phyloP scores from a whole-genome alignment of 331 rosid genomes.

The Rosa hybrid region DNA sequence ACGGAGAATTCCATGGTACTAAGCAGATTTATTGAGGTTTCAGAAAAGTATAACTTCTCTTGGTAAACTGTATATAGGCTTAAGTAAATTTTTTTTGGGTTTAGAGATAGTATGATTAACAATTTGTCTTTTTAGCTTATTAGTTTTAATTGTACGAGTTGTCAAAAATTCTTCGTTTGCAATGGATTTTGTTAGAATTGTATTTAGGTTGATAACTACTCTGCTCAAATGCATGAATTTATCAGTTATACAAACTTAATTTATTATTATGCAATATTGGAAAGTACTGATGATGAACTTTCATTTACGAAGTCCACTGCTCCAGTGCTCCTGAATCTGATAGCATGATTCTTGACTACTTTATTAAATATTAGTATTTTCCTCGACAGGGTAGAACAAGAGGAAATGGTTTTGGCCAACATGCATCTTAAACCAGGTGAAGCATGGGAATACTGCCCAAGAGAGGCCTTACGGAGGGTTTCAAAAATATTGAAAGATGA shows the following conservation, averaged over 20 bases:
- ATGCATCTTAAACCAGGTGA: constrained; percentile 67
- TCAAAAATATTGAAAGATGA: constrained; percentile 77
- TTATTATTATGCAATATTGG: neutral
- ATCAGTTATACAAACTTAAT: neutral
- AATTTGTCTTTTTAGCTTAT: too few species aligned
- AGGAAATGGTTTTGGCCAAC: constrained; percentile 90
- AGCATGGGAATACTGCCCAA: constrained; percentile 92
- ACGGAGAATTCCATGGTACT: constrained; percentile 77
- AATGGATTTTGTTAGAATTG: too few species aligned
- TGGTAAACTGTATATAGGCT: neutral
- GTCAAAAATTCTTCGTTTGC: too few species aligned
- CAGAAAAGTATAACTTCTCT: neutral
- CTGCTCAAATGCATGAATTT: neutral
- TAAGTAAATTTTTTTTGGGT: too few species aligned
- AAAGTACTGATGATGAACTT: neutral
- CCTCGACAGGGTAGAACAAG: constrained; percentile 62
- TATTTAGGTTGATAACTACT: neutral
- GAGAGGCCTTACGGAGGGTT: constrained; percentile 75
- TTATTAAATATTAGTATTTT: constrained; percentile 16
- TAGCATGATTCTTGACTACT: neutral
- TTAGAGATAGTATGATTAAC: too few species aligned
- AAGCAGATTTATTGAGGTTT: neutral
- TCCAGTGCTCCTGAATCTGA: constrained; percentile 13
- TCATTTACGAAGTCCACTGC: neutral
- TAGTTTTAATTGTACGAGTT: too few species aligned